These are phyloP conservation scores for Ambrosia hybrid DNA, from an alignment of 140 eudicot genomes.

Conservation along the genomic window DNA sequence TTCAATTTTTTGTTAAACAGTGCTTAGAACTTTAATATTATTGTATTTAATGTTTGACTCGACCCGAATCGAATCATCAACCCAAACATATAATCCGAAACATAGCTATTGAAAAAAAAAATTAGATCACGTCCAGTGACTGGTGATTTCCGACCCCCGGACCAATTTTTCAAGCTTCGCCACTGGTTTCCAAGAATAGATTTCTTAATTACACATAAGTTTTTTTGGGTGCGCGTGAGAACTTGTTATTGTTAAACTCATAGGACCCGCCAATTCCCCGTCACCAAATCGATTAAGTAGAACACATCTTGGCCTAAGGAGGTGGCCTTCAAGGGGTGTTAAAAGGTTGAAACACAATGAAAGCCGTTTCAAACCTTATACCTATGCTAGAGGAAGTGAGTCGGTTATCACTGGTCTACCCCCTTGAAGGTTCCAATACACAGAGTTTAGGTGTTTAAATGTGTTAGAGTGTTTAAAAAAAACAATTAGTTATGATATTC, in stretches of 20 bases:
- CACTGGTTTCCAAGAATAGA: neutral
- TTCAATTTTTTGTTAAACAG: no score
- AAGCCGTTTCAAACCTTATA: neutral
- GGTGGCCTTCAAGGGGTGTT: neutral
- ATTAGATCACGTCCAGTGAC: no score
- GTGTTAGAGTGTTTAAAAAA: neutral
- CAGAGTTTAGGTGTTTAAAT: neutral
- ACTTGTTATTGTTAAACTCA: neutral
- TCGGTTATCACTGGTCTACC: neutral
- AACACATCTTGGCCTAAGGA: neutral
- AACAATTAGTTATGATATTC: neutral
- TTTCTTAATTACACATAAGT: neutral
- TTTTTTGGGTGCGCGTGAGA: neutral
- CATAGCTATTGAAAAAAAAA: no score
- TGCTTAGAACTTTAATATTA: no score
- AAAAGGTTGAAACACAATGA: neutral
- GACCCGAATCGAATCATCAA: no score
- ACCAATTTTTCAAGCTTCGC: no score
- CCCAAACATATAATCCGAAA: no score
- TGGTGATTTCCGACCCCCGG: no score
- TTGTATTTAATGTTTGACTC: no score
- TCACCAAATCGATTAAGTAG: neutral
- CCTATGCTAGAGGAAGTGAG: neutral
- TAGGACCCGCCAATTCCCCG: neutral
- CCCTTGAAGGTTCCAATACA: neutral